A percentile compares a stretch with the other conserved stretches of the same genome.
Evolutionary conservation across 208 protist species (phyloP).

Genomic region (Acanthamoeba triangularis): DNA sequence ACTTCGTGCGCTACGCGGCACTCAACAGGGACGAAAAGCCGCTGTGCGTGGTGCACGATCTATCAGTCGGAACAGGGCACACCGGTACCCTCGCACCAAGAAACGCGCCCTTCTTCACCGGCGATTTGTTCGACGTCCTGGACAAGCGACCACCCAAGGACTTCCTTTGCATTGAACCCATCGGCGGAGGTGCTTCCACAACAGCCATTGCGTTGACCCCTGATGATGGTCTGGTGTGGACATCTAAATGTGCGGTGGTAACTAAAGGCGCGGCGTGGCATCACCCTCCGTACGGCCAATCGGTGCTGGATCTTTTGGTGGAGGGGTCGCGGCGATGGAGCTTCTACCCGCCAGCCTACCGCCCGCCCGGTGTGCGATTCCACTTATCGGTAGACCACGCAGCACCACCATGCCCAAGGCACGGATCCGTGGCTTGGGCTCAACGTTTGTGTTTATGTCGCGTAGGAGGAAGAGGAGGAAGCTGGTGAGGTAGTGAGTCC

Average conservation of each 20-base stretch:
- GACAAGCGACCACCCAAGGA: constrained; percentile 3
- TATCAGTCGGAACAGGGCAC: background rate
- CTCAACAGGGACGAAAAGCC: background rate
- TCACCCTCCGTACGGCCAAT: background rate
- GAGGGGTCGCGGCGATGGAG: background rate
- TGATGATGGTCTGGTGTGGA: too few species aligned
- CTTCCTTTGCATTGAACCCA: background rate
- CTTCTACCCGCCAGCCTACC: background rate
- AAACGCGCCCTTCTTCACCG: background rate
- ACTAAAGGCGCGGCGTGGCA: background rate
- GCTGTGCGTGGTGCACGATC: constrained; percentile 1
- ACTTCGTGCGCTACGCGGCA: constrained; percentile 15
- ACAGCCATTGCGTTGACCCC: too few species aligned
- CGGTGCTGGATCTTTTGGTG: background rate
- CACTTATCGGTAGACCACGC: background rate
- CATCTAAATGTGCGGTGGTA: too few species aligned
- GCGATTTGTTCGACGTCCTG: background rate
- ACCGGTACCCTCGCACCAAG: background rate
- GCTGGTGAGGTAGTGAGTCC: background rate
- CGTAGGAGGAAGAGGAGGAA: constrained; percentile 11
- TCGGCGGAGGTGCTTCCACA: background rate
- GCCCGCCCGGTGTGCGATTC: background rate
- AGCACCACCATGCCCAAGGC: too few species aligned
- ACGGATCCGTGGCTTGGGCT: background rate
- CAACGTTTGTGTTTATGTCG: background rate